These are phyloP conservation scores for Ascodesmis nigricans DNA, from an alignment of 495 filamentous ascomycete genomes.

Conservation along the genomic window DNA sequence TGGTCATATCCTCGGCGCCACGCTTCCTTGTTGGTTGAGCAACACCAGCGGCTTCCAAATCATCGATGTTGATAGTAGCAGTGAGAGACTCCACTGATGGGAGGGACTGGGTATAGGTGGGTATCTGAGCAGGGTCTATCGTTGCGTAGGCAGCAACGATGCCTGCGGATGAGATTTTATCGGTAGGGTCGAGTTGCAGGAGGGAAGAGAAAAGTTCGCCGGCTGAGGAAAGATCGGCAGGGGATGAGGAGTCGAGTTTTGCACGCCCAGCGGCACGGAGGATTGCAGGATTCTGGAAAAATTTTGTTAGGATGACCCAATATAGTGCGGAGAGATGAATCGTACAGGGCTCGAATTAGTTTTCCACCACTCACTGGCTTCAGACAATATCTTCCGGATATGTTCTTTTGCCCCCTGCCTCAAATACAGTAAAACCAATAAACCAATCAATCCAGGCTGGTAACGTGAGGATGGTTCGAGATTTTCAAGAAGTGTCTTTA, in stretches of 20 bases:
- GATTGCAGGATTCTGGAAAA: conserved; percentile 28
- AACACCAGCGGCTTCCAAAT: conserved; percentile 59
- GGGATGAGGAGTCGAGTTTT: conserved; percentile 49
- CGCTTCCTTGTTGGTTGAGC: conserved; percentile 43
- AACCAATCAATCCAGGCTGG: conserved; percentile 67
- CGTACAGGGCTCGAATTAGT: conserved; percentile 22
- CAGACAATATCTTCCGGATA: conserved; percentile 46
- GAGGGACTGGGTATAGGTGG: conserved; percentile 38
- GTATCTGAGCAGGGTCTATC: conserved; percentile 35
- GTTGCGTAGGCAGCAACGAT: conserved; percentile 65
- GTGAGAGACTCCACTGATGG: conserved; percentile 44
- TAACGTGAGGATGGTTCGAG: conserved; percentile 48
- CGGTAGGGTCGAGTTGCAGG: conserved; percentile 35
- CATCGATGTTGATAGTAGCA: conserved; percentile 39
- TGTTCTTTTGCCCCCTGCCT: conserved; percentile 53
- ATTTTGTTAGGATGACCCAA: neutral
- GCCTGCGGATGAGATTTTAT: conserved; percentile 50
- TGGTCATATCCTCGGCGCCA: conserved; percentile 27
- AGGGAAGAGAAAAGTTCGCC: conserved; percentile 53
- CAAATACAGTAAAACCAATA: conserved; percentile 61
- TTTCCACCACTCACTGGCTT: conserved; percentile 67
- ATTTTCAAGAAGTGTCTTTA: conserved; percentile 40
- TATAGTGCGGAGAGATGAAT: neutral
- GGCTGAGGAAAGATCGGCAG: conserved; percentile 42
- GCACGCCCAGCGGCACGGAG: conserved; percentile 59